phyloP scores from a whole-genome alignment of 2,329 filamentous ascomycete species.

The Neoascochyta sp. region DNA sequence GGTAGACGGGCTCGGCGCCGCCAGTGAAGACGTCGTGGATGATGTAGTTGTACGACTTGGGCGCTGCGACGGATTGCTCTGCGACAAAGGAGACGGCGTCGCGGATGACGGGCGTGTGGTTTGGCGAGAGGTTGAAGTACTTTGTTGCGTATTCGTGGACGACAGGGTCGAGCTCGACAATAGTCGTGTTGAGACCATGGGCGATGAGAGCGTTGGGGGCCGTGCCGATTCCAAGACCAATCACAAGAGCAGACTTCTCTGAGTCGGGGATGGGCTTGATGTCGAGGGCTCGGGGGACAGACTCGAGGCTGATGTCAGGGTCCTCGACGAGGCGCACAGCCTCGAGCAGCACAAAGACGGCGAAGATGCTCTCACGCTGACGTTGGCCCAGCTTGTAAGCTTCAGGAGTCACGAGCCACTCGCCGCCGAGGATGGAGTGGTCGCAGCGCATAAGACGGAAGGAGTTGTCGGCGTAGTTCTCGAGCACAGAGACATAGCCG shows the following conservation, averaged over 20 bases:
- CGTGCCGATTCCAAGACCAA: conserved; percentile 90
- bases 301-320: conserved; percentile 2
- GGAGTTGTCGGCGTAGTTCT: conserved; percentile 61
- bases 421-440: conserved; percentile 87
- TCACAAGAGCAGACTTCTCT: conserved; percentile 76
- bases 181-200: conserved; percentile 87
- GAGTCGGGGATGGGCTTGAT: conserved; percentile 51
- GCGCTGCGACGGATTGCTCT: conserved; percentile 46
- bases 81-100: conserved; percentile 72
- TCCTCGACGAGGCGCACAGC: conserved; percentile 74
- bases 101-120: conserved; percentile 74
- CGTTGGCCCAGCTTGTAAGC: conserved; percentile 43
- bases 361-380: conserved; percentile 83
- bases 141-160: conserved; percentile 78
- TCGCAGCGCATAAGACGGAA: conserved; percentile 88
- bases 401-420: conserved; percentile 66
- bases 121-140: conserved; percentile 75
- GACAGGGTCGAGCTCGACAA: conserved; percentile 89
- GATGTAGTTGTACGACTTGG: conserved; percentile 75
- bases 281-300: conserved; percentile 33
- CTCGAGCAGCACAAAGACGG: conserved; percentile 94
- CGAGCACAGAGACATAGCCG: conserved; percentile 86
- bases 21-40: conserved; percentile 98
- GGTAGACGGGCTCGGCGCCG: conserved; percentile 79
- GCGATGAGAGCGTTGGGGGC: conserved; percentile 80